Evolutionary conservation across 805 yeast species (phyloP), one percentile per base, ranked within the genome.

Genomic region (Starmera amethionina): DNA sequence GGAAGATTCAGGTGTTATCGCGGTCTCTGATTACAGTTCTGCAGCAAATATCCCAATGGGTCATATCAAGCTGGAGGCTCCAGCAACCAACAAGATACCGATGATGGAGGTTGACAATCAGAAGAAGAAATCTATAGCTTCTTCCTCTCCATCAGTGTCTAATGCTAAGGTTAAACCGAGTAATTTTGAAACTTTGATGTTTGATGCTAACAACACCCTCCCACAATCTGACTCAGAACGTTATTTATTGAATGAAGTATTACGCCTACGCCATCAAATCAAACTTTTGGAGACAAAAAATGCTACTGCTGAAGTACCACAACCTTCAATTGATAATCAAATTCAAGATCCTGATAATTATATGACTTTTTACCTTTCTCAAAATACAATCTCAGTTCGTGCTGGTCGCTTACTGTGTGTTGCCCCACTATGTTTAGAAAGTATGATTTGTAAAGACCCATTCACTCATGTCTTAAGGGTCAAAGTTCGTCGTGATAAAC

Each of bases 1-100:
- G 81, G 75, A 66, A 53, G 52, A 80, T 41, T 65, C 72, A 43
- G 70, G 63, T 18, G 48, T 19, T 8, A 19, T 41, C 6, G 19
- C 45, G 2, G 37, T 41, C 9, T 30, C 38, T 1, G 44, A 52
- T 35, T 54, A 52, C 31, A 40, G 40, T 25, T 30, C 31, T 14
- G 58, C 59, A 4, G 56, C 59, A 8, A 36, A 37, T 3, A 45
- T 48, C 3, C 59, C 59, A 0, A 39, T 53, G 47, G 58, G 55
- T 4, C 51, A 47, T 34, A 51, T 54, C 31, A 41, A 36, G 12
- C 3, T 45, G 6, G 41, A 37, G 27, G 8, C 35, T 18, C 18
- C 35, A 33, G 19, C 19, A 22, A 13, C 4, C 19, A 12, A 14
- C 34, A 18, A 25, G 19, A 11, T 32, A 14, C 25, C 34, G 27